phyloP scores from a whole-genome alignment of 805 yeast genomes.

The Candida chilensis region DNA sequence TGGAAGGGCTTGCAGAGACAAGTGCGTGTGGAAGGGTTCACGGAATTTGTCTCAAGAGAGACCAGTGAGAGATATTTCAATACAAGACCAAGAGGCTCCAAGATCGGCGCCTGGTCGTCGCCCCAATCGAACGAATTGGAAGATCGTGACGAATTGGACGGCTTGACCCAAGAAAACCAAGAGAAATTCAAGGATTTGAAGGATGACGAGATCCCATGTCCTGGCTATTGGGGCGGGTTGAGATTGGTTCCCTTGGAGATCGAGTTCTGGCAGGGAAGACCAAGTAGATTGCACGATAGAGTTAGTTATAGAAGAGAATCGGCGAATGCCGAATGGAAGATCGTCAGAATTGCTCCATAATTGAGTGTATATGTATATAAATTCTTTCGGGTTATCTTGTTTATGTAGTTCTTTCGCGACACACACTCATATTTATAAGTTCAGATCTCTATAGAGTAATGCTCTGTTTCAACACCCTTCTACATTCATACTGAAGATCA shows the following conservation, averaged over 20 bases:
- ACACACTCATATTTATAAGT: too few species aligned
- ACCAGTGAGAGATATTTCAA: conserved; percentile 71
- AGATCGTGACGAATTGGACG: conserved; percentile 56
- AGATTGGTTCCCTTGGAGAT: conserved; percentile 81
- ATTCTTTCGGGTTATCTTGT: too few species aligned
- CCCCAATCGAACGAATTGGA: conserved; percentile 67
- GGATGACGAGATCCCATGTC: conserved; percentile 73
- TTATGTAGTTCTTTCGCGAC: too few species aligned
- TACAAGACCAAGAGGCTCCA: conserved; percentile 87
- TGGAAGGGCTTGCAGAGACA: conserved; percentile 91
- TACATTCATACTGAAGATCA: too few species aligned
- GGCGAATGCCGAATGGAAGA: conserved; percentile 46
- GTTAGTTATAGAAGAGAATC: conserved; percentile 56
- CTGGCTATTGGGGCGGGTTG: conserved; percentile 94
- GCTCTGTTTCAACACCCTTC: too few species aligned
- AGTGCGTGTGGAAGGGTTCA: conserved; percentile 83
- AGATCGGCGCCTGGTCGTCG: conserved; percentile 95
- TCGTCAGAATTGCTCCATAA: conserved; percentile 67
- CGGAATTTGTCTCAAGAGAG: conserved; percentile 65
- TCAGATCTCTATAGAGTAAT: too few species aligned
- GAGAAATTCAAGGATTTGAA: conserved; percentile 46
- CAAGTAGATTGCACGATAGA: conserved; percentile 85
- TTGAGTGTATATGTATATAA: too few species aligned
- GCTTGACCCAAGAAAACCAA: conserved; percentile 33
- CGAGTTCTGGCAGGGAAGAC: conserved; percentile 97